Conservation (phyloP, 2,329 filamentous ascomycete species). For the Trichoderma citrinoviride region DNA sequence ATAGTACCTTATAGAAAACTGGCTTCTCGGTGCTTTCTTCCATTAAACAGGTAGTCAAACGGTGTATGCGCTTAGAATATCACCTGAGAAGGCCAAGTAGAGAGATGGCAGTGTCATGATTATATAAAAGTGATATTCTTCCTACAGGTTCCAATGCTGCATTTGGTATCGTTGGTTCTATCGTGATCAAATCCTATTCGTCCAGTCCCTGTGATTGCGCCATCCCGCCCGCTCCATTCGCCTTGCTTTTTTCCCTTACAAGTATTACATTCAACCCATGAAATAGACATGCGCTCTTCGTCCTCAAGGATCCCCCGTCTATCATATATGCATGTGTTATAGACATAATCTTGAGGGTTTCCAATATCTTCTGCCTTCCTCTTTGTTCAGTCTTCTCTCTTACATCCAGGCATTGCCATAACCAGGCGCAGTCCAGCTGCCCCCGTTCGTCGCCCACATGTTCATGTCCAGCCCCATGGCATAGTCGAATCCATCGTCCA, state of each 20-base stretch:
- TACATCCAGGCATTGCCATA: conserved; percentile 28
- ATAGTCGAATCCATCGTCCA: conserved; percentile 44
- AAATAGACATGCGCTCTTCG: not conserved
- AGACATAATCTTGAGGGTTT: not conserved
- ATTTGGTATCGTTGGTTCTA: not conserved
- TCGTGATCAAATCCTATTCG: not conserved
- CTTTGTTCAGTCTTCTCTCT: no score
- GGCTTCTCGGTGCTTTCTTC: no score
- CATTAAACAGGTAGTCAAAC: no score
- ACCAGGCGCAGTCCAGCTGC: conserved; percentile 34
- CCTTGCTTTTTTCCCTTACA: not conserved
- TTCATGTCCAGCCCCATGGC: conserved; percentile 43
- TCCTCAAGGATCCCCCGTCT: not conserved
- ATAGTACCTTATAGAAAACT: no score
- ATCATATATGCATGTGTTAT: not conserved
- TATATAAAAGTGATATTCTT: not conserved
- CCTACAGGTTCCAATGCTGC: not conserved
- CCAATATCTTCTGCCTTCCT: no score
- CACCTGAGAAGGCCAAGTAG: not conserved
- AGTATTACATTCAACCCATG: not conserved
- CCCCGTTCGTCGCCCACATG: conserved; percentile 36
- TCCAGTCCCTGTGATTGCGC: conserved; percentile 7
- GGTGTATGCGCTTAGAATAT: no score
- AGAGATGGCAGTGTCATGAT: not conserved
- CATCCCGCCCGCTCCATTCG: conserved; percentile 11